These are phyloP conservation scores for Leucosporidium creatinivorum DNA, from an alignment of 768 basidiomycete genomes.

Conservation along the genomic window DNA sequence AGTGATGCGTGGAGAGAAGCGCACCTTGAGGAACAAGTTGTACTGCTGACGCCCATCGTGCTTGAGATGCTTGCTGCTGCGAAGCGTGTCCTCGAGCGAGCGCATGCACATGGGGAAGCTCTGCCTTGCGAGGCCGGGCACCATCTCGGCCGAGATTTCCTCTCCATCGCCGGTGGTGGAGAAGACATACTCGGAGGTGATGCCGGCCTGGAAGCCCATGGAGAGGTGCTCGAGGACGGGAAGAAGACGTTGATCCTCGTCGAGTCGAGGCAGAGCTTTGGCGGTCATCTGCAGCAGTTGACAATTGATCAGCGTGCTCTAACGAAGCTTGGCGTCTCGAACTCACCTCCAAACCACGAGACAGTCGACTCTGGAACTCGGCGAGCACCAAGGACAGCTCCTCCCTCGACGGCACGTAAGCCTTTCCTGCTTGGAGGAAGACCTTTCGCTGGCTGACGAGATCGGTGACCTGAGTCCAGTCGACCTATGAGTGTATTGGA, in stretches of 20 bases:
- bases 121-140: constrained; percentile 72
- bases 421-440: constrained; percentile 68
- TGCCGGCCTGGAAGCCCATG: constrained; percentile 84
- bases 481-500: constrained; percentile 54
- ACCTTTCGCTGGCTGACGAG: constrained; percentile 75
- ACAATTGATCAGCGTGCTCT: neutral
- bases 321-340: neutral
- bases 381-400: constrained; percentile 66
- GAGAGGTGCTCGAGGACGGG: constrained; percentile 87
- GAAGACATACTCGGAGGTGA: constrained; percentile 70
- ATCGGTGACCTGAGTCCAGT: constrained; percentile 91
- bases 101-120: constrained; percentile 97
- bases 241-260: constrained; percentile 84
- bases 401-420: constrained; percentile 67
- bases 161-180: constrained; percentile 53
- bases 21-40: constrained; percentile 87
- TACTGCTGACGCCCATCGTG: constrained; percentile 88
- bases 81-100: constrained; percentile 70
- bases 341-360: constrained; percentile 66
- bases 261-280: constrained; percentile 76
- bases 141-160: constrained; percentile 84
- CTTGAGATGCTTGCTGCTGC: constrained; percentile 75
- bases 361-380: constrained; percentile 68
- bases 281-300: constrained; percentile 59
- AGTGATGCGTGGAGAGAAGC: constrained; percentile 9